Percentiles rank a stretch among this genome's conserved stretches.
These are phyloP conservation scores for Aspergillus ostianus DNA, from an alignment of 495 filamentous ascomycete genomes.

Conservation along the genomic window DNA sequence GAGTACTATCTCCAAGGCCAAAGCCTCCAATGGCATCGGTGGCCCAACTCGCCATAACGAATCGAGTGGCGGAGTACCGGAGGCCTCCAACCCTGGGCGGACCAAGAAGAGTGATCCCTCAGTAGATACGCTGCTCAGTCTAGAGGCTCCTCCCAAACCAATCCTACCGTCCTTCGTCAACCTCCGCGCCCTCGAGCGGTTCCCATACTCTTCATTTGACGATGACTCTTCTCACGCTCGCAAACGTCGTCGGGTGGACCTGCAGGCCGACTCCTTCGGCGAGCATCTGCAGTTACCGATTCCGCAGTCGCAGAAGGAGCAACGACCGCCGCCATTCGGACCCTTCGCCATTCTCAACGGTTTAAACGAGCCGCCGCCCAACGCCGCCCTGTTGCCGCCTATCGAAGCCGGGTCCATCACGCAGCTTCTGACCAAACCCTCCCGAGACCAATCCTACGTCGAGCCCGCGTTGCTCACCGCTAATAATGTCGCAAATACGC, in stretches of 20 bases:
- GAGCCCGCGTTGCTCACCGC: conserved; percentile 26
- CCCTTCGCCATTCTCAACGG: conserved; percentile 68
- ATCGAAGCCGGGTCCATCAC: conserved; percentile 57
- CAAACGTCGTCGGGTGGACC: conserved; percentile 43
- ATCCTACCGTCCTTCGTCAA: conserved; percentile 50
- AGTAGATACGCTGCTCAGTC: conserved; percentile 30
- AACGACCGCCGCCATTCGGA: conserved; percentile 48
- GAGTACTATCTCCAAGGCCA: conserved; percentile 33
- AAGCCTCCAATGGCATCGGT: conserved; percentile 25
- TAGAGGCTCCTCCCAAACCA: conserved; percentile 39
- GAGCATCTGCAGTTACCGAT: conserved; percentile 54
- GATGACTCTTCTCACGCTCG: conserved; percentile 38
- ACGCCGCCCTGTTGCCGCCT: conserved; percentile 69
- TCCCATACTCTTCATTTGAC: conserved; percentile 44
- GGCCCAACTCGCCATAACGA: conserved; percentile 26
- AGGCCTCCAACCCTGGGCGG: conserved; percentile 33
- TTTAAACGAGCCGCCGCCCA: conserved; percentile 73
- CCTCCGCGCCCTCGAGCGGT: conserved; percentile 44
- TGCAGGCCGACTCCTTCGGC: conserved; percentile 43
- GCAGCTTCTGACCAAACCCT: conserved; percentile 40
- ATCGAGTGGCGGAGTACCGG: conserved; percentile 24
- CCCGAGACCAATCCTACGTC: conserved; percentile 23
- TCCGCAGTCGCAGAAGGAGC: conserved; percentile 45
- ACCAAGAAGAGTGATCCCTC: conserved; percentile 36
- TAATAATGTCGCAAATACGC: conserved; percentile 26